Percentiles rank a stretch among this genome's conserved stretches.
These are phyloP conservation scores for Microstegium vimineum DNA, from an alignment of 176 grass and related monocot genomes.

Conservation along the genomic window DNA sequence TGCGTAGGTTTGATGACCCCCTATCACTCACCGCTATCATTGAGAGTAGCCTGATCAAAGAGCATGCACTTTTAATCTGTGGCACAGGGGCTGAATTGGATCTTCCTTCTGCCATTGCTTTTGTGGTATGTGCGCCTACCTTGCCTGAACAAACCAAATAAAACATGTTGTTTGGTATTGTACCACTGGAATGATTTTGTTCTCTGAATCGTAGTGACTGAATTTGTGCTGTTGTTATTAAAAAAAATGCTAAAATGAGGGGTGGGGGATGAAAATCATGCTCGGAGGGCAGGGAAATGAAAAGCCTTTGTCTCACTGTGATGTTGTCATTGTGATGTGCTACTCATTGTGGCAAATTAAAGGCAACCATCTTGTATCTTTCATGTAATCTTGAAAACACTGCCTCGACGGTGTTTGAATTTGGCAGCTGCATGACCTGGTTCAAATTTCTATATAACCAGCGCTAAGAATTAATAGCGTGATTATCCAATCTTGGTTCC, in stretches of 20 bases:
- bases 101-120: background rate
- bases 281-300: background rate
- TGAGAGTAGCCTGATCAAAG: background rate
- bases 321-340: no score
- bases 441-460: background rate
- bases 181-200: no score
- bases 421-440: background rate
- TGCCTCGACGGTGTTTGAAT: background rate
- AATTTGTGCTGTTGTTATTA: background rate
- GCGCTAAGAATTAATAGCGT: background rate
- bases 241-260: background rate
- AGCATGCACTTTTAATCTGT: no score
- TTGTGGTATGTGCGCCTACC: conserved; percentile 13
- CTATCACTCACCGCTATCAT: background rate
- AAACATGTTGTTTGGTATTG: no score
- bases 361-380: background rate
- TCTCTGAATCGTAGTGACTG: background rate
- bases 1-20: no score
- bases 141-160: background rate
- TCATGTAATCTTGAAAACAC: background rate
- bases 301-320: background rate
- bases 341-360: no score
- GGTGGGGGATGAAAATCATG: background rate
- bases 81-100: background rate
- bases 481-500: no score